Percentiles rank a stretch among this genome's conserved stretches.
These are phyloP conservation scores for Xylaria sp. DNA, from an alignment of 2,329 filamentous ascomycete genomes.

Conservation along the genomic window DNA sequence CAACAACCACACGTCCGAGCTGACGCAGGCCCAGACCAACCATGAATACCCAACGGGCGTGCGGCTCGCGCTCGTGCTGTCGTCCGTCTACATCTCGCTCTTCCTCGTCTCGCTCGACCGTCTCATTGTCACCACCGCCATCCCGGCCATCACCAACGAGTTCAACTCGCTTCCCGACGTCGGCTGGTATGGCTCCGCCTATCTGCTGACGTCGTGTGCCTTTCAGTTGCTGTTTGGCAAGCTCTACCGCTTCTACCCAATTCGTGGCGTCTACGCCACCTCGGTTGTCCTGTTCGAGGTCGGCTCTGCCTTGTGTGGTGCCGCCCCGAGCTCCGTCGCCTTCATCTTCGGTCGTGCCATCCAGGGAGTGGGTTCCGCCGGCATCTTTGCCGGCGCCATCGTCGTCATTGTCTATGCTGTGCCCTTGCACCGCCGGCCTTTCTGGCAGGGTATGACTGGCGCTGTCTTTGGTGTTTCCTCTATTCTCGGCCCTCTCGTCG, in stretches of 20 bases:
- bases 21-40: conserved; percentile 33
- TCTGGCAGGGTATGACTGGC: conserved; percentile 52
- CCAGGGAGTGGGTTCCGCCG: conserved; percentile 53
- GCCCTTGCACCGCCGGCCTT: conserved; percentile 50
- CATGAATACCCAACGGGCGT: conserved; percentile 51
- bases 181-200: conserved; percentile 56
- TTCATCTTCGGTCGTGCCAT: conserved; percentile 57
- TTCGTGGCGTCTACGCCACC: conserved; percentile 50
- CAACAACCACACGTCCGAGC: conserved; percentile 21
- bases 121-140: conserved; percentile 54
- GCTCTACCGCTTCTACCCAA: conserved; percentile 54
- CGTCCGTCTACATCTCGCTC: conserved; percentile 52
- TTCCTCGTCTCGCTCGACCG: conserved; percentile 55
- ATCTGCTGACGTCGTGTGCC: conserved; percentile 52
- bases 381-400: conserved; percentile 54
- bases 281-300: conserved; percentile 53
- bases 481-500: conserved; percentile 53
- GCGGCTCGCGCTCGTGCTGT: conserved; percentile 49
- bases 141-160: conserved; percentile 54
- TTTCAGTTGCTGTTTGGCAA: conserved; percentile 57
- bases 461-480: conserved; percentile 53
- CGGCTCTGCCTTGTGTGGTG: conserved; percentile 55
- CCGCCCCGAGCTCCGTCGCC: conserved; percentile 53
- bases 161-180: conserved; percentile 54
- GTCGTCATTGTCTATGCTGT: conserved; percentile 51